Base-by-base conservation (phyloP, 2,329 filamentous ascomycete species). In the Clonostachys byssicola region DNA sequence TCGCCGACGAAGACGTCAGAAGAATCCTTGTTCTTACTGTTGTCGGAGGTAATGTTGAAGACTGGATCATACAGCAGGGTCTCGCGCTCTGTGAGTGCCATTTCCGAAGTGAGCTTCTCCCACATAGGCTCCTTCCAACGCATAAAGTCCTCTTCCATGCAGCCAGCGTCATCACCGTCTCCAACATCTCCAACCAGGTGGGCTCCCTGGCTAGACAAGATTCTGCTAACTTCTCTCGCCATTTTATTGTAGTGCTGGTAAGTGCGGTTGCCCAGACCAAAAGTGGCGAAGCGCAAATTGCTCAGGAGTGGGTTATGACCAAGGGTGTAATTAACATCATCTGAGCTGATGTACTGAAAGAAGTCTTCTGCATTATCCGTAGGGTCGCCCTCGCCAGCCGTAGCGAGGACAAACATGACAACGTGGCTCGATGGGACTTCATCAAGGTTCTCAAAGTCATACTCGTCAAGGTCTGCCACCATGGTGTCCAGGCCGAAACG, bases 401-500 rank as follows among this genome's bases (percentile, higher is more conserved):
- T 65, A 1, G 65, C 57, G 3, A 68, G 47, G 8, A 68, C 52
- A 43, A 67, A 66, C 35, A 66, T 54, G 23, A 52, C 57, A 7
- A 61, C 45, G 35, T 57, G 59, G 14, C 49, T 47, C 5, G 46
- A 34, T 2, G 60, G 56, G 3, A 65, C 44, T 1, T 48, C 39
- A 6, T 59, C 54, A 34, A 72, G 62, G 7, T 56, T 63, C 3
- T 65, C 62, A 10, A 59, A 54, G 42, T 75, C 70, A 47, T 68
- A 76, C 45, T 76, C 73, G 3, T 65, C 68, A 3, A 72, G 56
- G 47, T 75, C 71, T 8, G 67, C 70, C 64, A 92, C 88, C 88
- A 95, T 94, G 49, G 89, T 92, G 69, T 91, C 91, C 50, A 95
- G 75, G 23, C 89, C 89, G 62, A 92, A 95, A 50, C 89, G 79